phyloP scores from a whole-genome alignment of 1,284 basidiomycete genomes.

The Rhizopogon parksii region DNA sequence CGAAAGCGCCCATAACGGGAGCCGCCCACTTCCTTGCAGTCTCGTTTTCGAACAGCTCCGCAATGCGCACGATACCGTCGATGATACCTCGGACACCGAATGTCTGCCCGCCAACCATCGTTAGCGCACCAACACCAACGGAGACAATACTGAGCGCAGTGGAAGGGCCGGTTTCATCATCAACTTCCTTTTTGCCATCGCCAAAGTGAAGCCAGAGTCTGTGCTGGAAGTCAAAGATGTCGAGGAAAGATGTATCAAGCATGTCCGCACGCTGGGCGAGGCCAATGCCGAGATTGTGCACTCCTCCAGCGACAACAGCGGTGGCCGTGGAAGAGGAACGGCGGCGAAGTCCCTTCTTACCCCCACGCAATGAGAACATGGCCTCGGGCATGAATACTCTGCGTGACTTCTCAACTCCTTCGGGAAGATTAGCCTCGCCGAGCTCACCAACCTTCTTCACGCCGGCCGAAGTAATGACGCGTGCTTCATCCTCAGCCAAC shows the following conservation, averaged over 20 bases:
- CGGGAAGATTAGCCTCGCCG: constrained; percentile 77
- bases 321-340: constrained; percentile 39
- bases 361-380: constrained; percentile 75
- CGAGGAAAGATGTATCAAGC: constrained; percentile 68
- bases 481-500: constrained; percentile 80
- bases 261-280: constrained; percentile 64
- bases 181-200: constrained; percentile 35
- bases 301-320: constrained; percentile 63
- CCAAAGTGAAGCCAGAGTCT: constrained; percentile 65
- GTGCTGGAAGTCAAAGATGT: constrained; percentile 87
- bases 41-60: constrained; percentile 80
- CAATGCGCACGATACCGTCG: constrained; percentile 68
- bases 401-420: constrained; percentile 71
- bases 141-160: constrained; percentile 70
- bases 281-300: constrained; percentile 69
- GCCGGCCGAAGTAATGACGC: constrained; percentile 60
- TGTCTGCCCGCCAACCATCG: constrained; percentile 78
- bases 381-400: constrained; percentile 92
- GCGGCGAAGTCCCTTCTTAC: constrained; percentile 43
- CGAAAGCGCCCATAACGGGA: constrained; percentile 73
- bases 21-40: constrained; percentile 82
- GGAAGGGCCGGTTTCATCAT: constrained; percentile 48
- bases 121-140: constrained; percentile 79
- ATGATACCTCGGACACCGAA: constrained; percentile 75
- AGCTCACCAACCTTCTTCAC: constrained; percentile 67